Evolutionary conservation across 2,329 filamentous ascomycete genomes (phyloP).

Genomic region (Beauveria varroae): DNA sequence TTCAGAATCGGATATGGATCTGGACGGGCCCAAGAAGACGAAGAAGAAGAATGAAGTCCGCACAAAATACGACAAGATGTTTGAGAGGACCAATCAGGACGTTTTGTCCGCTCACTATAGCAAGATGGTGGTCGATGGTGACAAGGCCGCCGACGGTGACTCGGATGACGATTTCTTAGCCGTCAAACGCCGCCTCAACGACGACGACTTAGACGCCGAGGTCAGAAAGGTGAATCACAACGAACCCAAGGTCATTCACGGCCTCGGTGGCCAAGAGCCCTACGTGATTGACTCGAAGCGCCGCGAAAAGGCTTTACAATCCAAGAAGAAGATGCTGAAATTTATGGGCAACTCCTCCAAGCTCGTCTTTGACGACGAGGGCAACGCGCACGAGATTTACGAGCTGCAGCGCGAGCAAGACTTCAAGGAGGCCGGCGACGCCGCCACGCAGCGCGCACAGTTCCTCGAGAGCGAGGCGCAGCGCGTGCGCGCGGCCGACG

Average conservation of each 20-base stretch:
- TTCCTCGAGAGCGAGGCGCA: slow-evolving; percentile 73
- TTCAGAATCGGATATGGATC: slow-evolving; percentile 49
- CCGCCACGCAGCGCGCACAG: slow-evolving; percentile 64
- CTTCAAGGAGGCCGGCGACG: slow-evolving; percentile 67
- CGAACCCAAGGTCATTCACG: slow-evolving; percentile 52
- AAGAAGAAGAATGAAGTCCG: slow-evolving; percentile 57
- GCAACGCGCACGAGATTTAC: slow-evolving; percentile 76
- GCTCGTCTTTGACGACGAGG: slow-evolving; percentile 87
- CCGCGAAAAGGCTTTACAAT: slow-evolving; percentile 87
- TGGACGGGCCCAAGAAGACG: slow-evolving; percentile 34
- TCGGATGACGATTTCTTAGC: slow-evolving; percentile 77
- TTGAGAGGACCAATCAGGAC: slow-evolving; percentile 92
- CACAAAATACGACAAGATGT: slow-evolving; percentile 97
- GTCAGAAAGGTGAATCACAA: slow-evolving; percentile 35
- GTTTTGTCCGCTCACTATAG: slow-evolving; percentile 90
- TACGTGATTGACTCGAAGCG: slow-evolving; percentile 90
- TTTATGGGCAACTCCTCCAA: slow-evolving; percentile 82
- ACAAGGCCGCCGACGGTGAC: slow-evolving; percentile 41
- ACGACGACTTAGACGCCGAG: slow-evolving; percentile 53
- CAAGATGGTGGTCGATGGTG: slow-evolving; percentile 62
- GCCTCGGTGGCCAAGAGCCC: slow-evolving; percentile 62
- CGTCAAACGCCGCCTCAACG: slow-evolving; percentile 79
- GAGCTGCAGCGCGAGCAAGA: slow-evolving; percentile 79
- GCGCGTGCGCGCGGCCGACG: slow-evolving; percentile 66
- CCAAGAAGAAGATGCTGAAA: slow-evolving; percentile 89